These are phyloP conservation scores for Phylloporus sp. DNA, from an alignment of 768 basidiomycete species.

Conservation along the genomic window DNA sequence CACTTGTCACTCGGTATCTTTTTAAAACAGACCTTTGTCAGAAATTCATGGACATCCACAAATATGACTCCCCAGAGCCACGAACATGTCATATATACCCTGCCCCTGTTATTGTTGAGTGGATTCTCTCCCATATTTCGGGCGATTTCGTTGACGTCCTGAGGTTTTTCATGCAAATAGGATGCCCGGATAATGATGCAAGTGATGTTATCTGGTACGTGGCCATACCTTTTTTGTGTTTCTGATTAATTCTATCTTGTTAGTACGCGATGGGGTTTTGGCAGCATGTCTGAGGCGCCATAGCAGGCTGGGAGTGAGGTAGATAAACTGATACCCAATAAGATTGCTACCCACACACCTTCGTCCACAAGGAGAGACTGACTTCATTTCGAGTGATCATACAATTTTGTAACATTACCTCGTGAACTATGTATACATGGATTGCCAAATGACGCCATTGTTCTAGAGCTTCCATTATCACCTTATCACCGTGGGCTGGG, in stretches of 20 bases:
- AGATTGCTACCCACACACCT: neutral
- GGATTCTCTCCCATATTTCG: neutral
- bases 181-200: conserved; percentile 60
- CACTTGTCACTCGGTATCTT: neutral
- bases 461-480: neutral
- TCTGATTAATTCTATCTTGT: neutral
- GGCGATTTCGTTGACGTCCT: neutral
- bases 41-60: conserved; percentile 67
- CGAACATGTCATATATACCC: conserved; percentile 61
- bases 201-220: conserved; percentile 53
- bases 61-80: conserved; percentile 50
- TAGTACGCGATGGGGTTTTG: conserved; percentile 61
- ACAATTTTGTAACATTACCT: conserved; percentile 10
- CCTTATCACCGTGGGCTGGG: neutral
- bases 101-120: conserved; percentile 65
- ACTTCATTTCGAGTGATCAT: neutral
- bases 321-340: conserved; percentile 4
- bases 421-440: conserved; percentile 14
- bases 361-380: neutral
- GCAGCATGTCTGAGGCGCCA: conserved; percentile 44
- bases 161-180: conserved; percentile 26
- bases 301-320: neutral
- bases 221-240: neutral
- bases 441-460: conserved; percentile 17
- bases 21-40: conserved; percentile 66